Conservation (phyloP, 768 basidiomycete genomes). For the Lentinula sp. region DNA sequence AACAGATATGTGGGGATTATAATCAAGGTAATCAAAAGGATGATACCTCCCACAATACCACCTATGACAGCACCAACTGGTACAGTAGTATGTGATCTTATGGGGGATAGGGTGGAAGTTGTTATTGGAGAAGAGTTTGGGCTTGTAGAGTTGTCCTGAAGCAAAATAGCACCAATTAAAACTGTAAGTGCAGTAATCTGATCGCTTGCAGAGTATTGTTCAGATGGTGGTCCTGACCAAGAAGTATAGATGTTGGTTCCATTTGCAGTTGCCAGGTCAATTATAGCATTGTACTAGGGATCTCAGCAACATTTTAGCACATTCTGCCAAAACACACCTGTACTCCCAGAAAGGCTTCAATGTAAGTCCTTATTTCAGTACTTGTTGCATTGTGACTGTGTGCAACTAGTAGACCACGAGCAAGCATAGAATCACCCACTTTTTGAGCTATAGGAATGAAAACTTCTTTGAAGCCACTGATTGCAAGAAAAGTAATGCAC, state of each 20-base stretch:
- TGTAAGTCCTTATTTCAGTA: background rate
- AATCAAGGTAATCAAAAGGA: background rate
- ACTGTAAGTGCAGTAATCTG: conserved; percentile 6
- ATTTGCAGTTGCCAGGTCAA: conserved; percentile 8
- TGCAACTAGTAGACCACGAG: conserved; percentile 6
- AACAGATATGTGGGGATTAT: background rate
- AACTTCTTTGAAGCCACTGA: background rate
- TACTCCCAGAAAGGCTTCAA: conserved; percentile 8
- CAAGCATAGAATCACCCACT: background rate
- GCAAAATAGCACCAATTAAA: conserved; percentile 6
- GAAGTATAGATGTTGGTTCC: conserved; percentile 10
- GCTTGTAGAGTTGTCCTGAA: background rate
- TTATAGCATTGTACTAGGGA: conserved; percentile 12
- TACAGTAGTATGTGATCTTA: background rate
- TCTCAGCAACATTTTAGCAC: background rate
- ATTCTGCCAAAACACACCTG: conserved; percentile 5
- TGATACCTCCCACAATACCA: background rate
- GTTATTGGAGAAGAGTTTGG: background rate
- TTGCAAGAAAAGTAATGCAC: background rate
- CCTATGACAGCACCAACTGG: background rate
- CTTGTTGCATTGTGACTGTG: conserved; percentile 8
- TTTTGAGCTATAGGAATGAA: background rate
- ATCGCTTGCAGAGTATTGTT: background rate
- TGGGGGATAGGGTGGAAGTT: background rate
- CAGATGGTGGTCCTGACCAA: conserved; percentile 9